Base-by-base conservation (phyloP, 495 filamentous ascomycete genomes). In the Pyronema omphalodes region DNA sequence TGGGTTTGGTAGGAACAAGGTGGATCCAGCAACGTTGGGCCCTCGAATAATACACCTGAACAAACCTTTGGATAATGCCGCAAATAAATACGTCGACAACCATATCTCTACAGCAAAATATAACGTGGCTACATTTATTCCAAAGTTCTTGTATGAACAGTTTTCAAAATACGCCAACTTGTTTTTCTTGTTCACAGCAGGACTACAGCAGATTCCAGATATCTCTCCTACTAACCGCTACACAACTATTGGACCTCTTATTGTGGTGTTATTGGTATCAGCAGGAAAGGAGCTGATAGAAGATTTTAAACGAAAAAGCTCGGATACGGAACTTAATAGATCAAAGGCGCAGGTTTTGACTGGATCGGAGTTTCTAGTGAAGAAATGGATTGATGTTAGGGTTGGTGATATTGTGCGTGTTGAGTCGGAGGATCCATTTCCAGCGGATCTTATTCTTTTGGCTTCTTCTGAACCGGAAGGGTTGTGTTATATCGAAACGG, bases 161-260 rank as follows among this genome's bases (percentile, higher is more conserved):
- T 99, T 99, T 72, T 94, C 87, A 48, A 99, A 94, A 71, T 95
- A 93, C 70, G 93, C 91, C 70, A 99, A 99, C 67, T 67, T 99
- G 58, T 99, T 99, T 74, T 99, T 99, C 81, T 79, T 99, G 63
- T 95, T 99, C 68, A 99, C 93, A 35, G 89, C 93, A 3, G 81
- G 79, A 5, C 68, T 99, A 35, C 93, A 99, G 71, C 93, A 99
- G 66, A 94, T 99, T 60, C 93, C 91, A 12, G 81, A 83, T 59
- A 80, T 99, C 49, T 93, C 88, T 17, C 91, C 91, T 7, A 99
- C 91, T 5, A 96, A 94, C 71, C 73, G 70, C 62, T 99, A 85
- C 66, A 99, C 93, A 8, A 99, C 93, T 14, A 94, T 99, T 65
- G 93, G 83, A 17, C 93, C 93, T 15, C 73, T 99, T 49, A 76